Conservation (phyloP, 2,329 filamentous ascomycete genomes). For the Raffaelea albimanens region DNA sequence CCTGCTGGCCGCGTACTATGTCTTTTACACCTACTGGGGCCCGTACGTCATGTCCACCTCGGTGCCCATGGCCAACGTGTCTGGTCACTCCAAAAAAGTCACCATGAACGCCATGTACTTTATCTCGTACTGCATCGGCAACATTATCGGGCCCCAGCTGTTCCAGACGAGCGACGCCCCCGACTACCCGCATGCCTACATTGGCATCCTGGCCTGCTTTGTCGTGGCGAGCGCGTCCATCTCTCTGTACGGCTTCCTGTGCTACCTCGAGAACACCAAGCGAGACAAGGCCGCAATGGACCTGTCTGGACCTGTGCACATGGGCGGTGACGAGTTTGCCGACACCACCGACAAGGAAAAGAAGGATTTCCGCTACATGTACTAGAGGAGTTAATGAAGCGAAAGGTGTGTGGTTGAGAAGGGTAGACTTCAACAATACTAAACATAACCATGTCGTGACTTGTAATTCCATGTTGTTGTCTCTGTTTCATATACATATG, state of each 20-base stretch:
- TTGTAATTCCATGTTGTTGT: too few relatives aligned
- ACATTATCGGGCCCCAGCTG: slow-evolving; percentile 48
- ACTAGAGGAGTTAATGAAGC: too few relatives aligned
- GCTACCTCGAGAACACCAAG: slow-evolving; percentile 32
- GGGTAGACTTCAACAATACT: too few relatives aligned
- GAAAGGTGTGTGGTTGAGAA: too few relatives aligned
- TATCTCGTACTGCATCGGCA: slow-evolving; percentile 32
- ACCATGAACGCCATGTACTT: slow-evolving; percentile 7
- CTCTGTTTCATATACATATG: too few relatives aligned
- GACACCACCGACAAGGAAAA: slow-evolving; percentile 23
- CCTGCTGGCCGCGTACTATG: slow-evolving; percentile 4
- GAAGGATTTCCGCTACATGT: slow-evolving; percentile 4
- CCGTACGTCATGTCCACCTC: slow-evolving; percentile 15
- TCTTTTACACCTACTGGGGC: slow-evolving; percentile 7
- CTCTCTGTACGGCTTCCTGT: slow-evolving; percentile 26
- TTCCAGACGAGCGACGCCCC: slow-evolving; percentile 43
- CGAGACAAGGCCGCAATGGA: slow-evolving; percentile 11
- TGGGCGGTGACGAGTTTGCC: slow-evolving; percentile 19
- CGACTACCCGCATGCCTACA: slow-evolving; percentile 42
- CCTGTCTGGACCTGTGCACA: slow-evolving; percentile 12
- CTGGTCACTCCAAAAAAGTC: slow-evolving; percentile 9
- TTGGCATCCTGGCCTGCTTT: slow-evolving; percentile 34
- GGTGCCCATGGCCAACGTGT: slow-evolving; percentile 27
- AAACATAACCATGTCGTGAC: too few relatives aligned
- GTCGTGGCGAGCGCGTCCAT: slow-evolving; percentile 29